Evolutionary conservation across 179 eudicot genomes (phyloP), one percentile per base, ranked within the genome.

Genomic region (Pouteria campechiana): DNA sequence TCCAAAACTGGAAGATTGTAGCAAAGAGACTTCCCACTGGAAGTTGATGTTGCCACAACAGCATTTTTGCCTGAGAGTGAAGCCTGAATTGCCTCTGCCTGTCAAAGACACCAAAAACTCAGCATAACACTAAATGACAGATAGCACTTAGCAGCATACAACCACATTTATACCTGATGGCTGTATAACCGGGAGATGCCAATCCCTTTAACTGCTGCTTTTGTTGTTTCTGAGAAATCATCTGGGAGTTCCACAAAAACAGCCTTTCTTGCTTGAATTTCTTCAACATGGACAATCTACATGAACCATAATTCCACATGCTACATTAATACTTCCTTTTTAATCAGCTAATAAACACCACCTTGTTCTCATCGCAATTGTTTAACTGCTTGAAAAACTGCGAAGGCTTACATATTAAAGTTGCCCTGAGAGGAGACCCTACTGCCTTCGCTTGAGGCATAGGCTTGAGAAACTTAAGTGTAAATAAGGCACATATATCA

Each of bases 11-110:
- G 99, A 34, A 92, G 21, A 61, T 92, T 92, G 60, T 92, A 92
- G 65, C 96, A 92, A 58, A 92, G 96, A 62, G 99, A 92, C 67
- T 92, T 92, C 60, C 99, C 99, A 54, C 99, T 92, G 44, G 99
- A 92, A 59, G 96, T 87, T 82, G 73, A 66, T 60, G 99, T 92
- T 39, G 99, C 81, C 30, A 92, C 82, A 40, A 87, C 75, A 42
- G 87, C 94, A 73, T 75, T 70, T 68, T 66, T 72, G 33, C 92
- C 88, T 54, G 75, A 66, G 43, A 87, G 69, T 41, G 99, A 92
- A 67, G 88, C 94, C 64, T 48, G 62, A 40, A 92, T 76, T 36
- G 96, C 75, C 57, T 79, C 82, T 25, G 79, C 84, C 98, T 90
- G 63, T 47, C 56, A 24, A 61, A 33, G 13, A 19, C 10, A 31